Evolutionary conservation across 2,329 filamentous ascomycete genomes (phyloP), one percentile per base, ranked within the genome.

Genomic region (Plenodomus tracheiphilus): DNA sequence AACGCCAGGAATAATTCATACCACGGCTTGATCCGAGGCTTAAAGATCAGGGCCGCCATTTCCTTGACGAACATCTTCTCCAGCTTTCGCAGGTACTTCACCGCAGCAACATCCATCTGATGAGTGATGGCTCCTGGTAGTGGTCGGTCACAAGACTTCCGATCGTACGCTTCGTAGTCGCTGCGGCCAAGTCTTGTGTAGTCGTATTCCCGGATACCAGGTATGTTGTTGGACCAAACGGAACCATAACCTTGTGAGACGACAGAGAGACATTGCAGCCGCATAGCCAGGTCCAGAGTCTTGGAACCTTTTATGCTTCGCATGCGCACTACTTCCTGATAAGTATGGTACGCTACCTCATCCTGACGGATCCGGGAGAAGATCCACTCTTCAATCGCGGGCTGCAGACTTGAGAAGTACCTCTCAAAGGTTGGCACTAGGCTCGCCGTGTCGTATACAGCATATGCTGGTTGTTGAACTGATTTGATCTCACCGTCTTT

Each of bases 191-290:
- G 44, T 19, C 52, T 53, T 16, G 56, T 48, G 41, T 65, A 71
- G 42, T 71, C 68, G 35, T 65, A 65, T 39, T 65, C 60, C 19
- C 61, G 56, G 40, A 72, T 66, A 1, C 66, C 67, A 10, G 65
- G 65, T 30, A 71, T 63, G 36, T 66, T 53, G 16, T 64, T 56
- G 0, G 64, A 66, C 50, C 53, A 62, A 15, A 72, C 67, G 0
- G 64, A 65, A n/a, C 70, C 70, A 34, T 71, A 72, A 15, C 70
- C 70, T 48, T 72, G 70, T 9, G 67, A 70, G 11, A 72, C 61
- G 10, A 72, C 59, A 2, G 70, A 71, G 3, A 70, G 54, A 41
- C 67, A 70, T 22, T 70, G 66, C 11, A 72, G 49, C 19, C 63
- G 58, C 60, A 72, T 63, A 11, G 64, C 67, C 18, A 68, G 41